These are phyloP conservation scores for Penicillium sp. DNA, from an alignment of 2,329 filamentous ascomycete genomes.

Conservation along the genomic window DNA sequence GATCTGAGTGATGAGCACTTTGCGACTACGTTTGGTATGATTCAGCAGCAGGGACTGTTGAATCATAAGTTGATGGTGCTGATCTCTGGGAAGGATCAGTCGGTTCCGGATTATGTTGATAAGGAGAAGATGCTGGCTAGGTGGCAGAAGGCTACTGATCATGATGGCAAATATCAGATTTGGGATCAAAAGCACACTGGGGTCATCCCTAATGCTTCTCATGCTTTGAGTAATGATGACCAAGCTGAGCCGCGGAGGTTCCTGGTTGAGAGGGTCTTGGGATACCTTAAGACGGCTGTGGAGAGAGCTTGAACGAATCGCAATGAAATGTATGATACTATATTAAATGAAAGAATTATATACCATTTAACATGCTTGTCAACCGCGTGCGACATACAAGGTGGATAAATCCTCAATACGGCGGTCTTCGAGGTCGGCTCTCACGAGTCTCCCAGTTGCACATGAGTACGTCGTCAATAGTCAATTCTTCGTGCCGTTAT, in stretches of 20 bases:
- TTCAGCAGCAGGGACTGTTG: slow-evolving; percentile 32
- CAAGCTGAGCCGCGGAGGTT: slow-evolving; percentile 24
- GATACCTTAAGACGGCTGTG: slow-evolving; percentile 16
- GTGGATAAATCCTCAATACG: background rate
- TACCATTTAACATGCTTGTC: background rate
- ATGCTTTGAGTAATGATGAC: slow-evolving; percentile 32
- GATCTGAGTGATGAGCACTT: slow-evolving; percentile 56
- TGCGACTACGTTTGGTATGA: slow-evolving; percentile 53
- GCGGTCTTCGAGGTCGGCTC: background rate
- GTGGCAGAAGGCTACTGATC: slow-evolving; percentile 36
- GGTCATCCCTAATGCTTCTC: slow-evolving; percentile 37
- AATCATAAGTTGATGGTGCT: slow-evolving; percentile 40
- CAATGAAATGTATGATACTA: background rate
- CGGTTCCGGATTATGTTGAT: slow-evolving; percentile 40
- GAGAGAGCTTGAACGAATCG: background rate
- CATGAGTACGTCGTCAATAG: background rate
- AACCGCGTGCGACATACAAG: background rate
- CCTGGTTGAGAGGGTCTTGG: slow-evolving; percentile 24
- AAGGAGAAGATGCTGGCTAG: slow-evolving; percentile 37
- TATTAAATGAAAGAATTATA: background rate
- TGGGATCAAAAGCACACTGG: slow-evolving; percentile 44
- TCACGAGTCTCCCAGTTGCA: too few species aligned
- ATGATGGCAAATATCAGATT: slow-evolving; percentile 26
- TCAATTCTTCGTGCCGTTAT: background rate
- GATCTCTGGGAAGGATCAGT: slow-evolving; percentile 41